Base-by-base conservation (phyloP, 1,284 basidiomycete genomes). In the Sanghuangporus weigelae region DNA sequence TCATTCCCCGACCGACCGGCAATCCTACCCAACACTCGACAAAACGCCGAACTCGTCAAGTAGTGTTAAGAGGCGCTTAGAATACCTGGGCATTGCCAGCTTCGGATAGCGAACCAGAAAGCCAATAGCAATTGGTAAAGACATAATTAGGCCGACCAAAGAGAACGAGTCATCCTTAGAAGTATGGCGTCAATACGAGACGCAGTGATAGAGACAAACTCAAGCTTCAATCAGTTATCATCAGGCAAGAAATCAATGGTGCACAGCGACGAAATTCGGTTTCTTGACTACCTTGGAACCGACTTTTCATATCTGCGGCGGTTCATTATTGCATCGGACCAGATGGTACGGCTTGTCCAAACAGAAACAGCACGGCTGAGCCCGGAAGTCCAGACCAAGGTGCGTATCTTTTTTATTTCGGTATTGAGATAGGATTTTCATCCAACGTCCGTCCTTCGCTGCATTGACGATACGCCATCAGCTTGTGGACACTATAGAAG, bases 301-400 rank as follows among this genome's bases (percentile, higher is more conserved):
- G 63, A 64, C 35, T 64, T 64, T 51, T 55, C 46, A 21, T 57
- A 64, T 40, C 53, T 64, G 16, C 58, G 40, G 14, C 63, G 63
- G 19, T 64, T 64, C 31, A 46, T 57, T n/a, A 21, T 64, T 19
- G 63, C 58, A 19, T n/a, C 63, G 16, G 4, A 64, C 31, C 63
- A 60, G 40, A 64, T 64, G 63, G 36, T 57, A 6, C 35, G 63
- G n/a, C 40, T 64, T 12, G 21, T 64, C 35, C 40, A 42, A 36
- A 42, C 63, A 39, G 63, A 64, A 40, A 16, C 36, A 19, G 63
- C 63, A 14, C 60, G 36, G 23, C 50, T 21, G 23, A 54, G 42
- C 21, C 39, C 26, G 31, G 58, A 64, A 8, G 21, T 64, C 40
- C 63, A 64, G 42, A 51, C 42, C 38, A 64, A 64, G 46, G 63